A percentile compares a stretch with the other conserved stretches of the same genome.
Conservation (phyloP, 2,329 filamentous ascomycete species). For the Epichloe festucae region DNA sequence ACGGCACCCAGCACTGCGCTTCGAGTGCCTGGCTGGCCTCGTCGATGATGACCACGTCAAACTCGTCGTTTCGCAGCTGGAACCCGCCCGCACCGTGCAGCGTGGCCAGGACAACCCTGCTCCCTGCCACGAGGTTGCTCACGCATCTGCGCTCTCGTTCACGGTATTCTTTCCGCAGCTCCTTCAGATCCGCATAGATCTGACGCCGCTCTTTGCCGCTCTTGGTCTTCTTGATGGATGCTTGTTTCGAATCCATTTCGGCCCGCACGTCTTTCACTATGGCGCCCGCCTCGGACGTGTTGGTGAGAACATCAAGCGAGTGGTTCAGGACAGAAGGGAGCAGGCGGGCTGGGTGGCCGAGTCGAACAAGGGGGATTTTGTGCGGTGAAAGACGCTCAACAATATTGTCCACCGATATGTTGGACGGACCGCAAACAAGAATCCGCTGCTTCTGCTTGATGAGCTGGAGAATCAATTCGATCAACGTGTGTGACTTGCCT, state of each 20-base stretch:
- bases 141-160: conserved; percentile 76
- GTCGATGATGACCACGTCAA: conserved; percentile 91
- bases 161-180: conserved; percentile 77
- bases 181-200: conserved; percentile 76
- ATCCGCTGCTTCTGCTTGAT: conserved; percentile 60
- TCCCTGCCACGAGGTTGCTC: conserved; percentile 56
- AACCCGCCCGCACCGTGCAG: conserved; percentile 83
- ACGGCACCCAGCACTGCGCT: conserved; percentile 91
- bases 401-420: conserved; percentile 96
- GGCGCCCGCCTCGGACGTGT: conserved; percentile 75
- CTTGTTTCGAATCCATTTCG: conserved; percentile 88
- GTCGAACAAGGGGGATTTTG: conserved; percentile 72
- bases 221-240: conserved; percentile 75
- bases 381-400: conserved; percentile 80
- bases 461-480: conserved; percentile 89
- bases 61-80: conserved; percentile 65
- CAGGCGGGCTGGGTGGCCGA: conserved; percentile 85
- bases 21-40: conserved; percentile 93
- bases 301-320: conserved; percentile 81
- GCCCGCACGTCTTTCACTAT: conserved; percentile 83
- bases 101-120: conserved; percentile 83
- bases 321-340: conserved; percentile 79
- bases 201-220: conserved; percentile 65
- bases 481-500: conserved; percentile 91
- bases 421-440: conserved; percentile 91